Evolutionary conservation across 2,329 filamentous ascomycete species (phyloP).

Genomic region (Raffaelea deltoideospora): DNA sequence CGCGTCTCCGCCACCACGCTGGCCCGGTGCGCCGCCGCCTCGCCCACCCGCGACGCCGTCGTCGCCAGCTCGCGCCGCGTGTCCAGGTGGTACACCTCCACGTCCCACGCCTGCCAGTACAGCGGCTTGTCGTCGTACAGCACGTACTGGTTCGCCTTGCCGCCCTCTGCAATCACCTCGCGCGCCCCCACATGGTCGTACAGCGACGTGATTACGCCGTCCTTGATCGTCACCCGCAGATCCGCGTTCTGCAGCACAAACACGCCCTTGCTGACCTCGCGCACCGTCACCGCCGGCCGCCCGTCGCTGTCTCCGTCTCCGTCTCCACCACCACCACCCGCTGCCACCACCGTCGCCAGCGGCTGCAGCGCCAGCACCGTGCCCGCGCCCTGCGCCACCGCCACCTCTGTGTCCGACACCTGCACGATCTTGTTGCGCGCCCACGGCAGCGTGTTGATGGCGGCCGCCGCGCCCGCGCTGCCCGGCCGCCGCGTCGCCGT

Average conservation of each 20-base stretch:
- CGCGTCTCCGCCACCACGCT: conserved; percentile 72
- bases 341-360: conserved; percentile 27
- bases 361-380: conserved; percentile 33
- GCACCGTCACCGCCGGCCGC: conserved; percentile 34
- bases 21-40: conserved; percentile 58
- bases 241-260: conserved; percentile 71
- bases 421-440: conserved; percentile 58
- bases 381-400: conserved; percentile 41
- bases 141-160: conserved; percentile 80
- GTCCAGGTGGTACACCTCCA: conserved; percentile 88
- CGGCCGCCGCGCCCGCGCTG: conserved; percentile 15
- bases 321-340: too few species aligned
- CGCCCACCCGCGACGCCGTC: conserved; percentile 53
- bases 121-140: conserved; percentile 95
- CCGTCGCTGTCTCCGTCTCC: too few species aligned
- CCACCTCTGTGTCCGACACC: conserved; percentile 36
- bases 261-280: conserved; percentile 38
- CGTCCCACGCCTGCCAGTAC: conserved; percentile 97
- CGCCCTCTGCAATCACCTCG: conserved; percentile 59
- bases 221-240: conserved; percentile 55
- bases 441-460: conserved; percentile 83
- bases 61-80: conserved; percentile 64
- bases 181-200: conserved; percentile 59
- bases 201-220: conserved; percentile 71
- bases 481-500: conserved; percentile 35